Conservation (phyloP, 208 protist species). For the Leishmania braziliensis region DNA sequence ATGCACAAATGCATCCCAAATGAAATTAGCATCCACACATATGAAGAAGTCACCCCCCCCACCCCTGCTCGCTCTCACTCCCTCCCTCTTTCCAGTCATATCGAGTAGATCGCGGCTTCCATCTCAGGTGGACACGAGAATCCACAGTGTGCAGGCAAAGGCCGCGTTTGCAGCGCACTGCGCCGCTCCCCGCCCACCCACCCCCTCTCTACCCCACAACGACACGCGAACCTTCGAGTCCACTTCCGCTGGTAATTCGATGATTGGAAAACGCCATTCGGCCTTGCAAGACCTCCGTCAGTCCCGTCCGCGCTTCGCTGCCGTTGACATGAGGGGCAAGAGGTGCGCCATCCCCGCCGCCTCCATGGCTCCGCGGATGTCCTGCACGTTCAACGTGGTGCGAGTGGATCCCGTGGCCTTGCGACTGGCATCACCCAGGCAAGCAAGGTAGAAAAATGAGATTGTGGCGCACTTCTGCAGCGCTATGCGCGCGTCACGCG, state of each 20-base stretch:
- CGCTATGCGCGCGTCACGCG: slow-evolving; percentile 68
- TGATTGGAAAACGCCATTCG: neutral
- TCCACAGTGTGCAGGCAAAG: no score
- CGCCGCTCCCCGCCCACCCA: no score
- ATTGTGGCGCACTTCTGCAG: slow-evolving; percentile 81
- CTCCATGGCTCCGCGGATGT: slow-evolving; percentile 65
- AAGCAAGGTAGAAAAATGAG: slow-evolving; percentile 70
- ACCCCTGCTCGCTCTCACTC: neutral
- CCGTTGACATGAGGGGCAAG: slow-evolving; percentile 49
- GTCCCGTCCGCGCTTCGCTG: slow-evolving; percentile 50
- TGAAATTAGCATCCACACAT: neutral
- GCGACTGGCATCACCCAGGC: slow-evolving; percentile 70
- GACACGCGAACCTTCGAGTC: neutral
- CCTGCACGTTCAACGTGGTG: slow-evolving; percentile 63
- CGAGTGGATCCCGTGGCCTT: slow-evolving; percentile 45
- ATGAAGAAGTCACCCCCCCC: neutral
- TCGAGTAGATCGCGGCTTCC: neutral
- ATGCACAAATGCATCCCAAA: no score
- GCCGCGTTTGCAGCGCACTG: neutral
- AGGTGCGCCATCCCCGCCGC: slow-evolving; percentile 78
- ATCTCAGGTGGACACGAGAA: neutral
- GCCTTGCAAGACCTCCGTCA: neutral
- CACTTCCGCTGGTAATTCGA: neutral
- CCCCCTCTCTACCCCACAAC: neutral
- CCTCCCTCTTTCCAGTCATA: no score